Evolutionary conservation across 169 alveolate species (phyloP).

Genomic region (Eimeria acervulina): DNA sequence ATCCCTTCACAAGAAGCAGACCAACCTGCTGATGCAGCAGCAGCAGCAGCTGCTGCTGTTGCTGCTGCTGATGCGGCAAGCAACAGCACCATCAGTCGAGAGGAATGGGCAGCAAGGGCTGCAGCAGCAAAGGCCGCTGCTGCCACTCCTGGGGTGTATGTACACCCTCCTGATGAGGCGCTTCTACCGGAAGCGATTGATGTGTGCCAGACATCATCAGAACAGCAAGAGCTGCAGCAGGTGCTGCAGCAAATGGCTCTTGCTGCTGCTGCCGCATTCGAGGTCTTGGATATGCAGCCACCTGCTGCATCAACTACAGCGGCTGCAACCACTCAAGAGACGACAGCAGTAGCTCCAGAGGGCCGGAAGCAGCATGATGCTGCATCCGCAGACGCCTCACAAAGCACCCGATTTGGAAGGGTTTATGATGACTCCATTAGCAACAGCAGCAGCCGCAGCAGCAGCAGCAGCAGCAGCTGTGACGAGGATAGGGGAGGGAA

Average conservation of each 20-base stretch:
- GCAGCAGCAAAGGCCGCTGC: constrained; percentile 69
- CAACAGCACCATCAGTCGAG: not conserved
- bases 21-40: not conserved
- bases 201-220: not conserved
- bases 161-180: constrained; percentile 61
- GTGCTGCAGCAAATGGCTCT: constrained; percentile 63
- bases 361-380: not conserved
- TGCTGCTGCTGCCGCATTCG: constrained; percentile 62
- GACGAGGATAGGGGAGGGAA: not conserved
- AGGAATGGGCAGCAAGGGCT: not conserved
- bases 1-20: not conserved
- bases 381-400: not conserved
- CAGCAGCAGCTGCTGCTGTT: not conserved
- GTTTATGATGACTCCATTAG: not conserved
- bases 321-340: not conserved
- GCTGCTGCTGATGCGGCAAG: not conserved
- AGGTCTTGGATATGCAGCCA: constrained; percentile 29
- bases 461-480: not conserved
- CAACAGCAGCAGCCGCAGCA: constrained; percentile 15
- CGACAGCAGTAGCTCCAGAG: not conserved
- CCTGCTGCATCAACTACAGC: constrained; percentile 17
- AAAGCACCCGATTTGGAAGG: not conserved
- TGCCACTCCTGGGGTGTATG: constrained; percentile 48
- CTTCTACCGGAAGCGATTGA: not conserved
- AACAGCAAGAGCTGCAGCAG: constrained; percentile 39